Base-by-base conservation (phyloP, 495 filamentous ascomycete species). In the Jackrogersella minutella region DNA sequence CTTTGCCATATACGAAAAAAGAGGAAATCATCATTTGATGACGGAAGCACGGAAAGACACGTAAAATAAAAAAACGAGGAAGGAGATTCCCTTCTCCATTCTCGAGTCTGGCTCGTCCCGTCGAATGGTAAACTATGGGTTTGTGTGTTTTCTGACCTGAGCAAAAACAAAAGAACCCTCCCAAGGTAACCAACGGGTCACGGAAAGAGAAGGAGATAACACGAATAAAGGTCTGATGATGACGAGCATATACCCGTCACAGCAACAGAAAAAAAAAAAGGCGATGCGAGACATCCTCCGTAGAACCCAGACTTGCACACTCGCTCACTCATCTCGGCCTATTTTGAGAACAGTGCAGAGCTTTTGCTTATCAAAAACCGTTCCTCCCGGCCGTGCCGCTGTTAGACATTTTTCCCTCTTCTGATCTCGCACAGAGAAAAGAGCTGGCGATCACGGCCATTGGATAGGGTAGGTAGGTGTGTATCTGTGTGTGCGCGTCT, bases 231-330 rank as follows among this genome's bases (percentile, higher is more conserved):
- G n/a, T n/a, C n/a, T n/a, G 39, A 46, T 51, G 46, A 69, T 69
- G 66, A 69, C 66, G 66, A 69, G 66, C 66, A 69, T 64, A 60
- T 64, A 60, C 66, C 60, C 66, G 54, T 64, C 54, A 61, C 36
- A 58, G 33, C 56, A 58, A 24, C 14, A 33, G 3, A 22, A 16
- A n/a, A 33, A 44, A 24, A 63, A 30, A 36, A 11, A 24, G 22
- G 2, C 34, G 46, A 69, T 61, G 61, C 59, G 61, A 65, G 66
- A 69, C 66, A 69, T 55, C 43, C 53, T 41, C 64, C 53, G 52
- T 58, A 58, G 58, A 53, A 22, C 46, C 36, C 51, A 28, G 5
- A 47, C n/a, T n/a, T 41, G 16, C 36, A 14, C 14, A 24, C n/a
- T n/a, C n/a, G n/a, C n/a, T n/a, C n/a, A n/a, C n/a, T 30, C 3